Base-by-base conservation (phyloP, 2,329 filamentous ascomycete genomes). In the Ceratocystis diversiconidia region DNA sequence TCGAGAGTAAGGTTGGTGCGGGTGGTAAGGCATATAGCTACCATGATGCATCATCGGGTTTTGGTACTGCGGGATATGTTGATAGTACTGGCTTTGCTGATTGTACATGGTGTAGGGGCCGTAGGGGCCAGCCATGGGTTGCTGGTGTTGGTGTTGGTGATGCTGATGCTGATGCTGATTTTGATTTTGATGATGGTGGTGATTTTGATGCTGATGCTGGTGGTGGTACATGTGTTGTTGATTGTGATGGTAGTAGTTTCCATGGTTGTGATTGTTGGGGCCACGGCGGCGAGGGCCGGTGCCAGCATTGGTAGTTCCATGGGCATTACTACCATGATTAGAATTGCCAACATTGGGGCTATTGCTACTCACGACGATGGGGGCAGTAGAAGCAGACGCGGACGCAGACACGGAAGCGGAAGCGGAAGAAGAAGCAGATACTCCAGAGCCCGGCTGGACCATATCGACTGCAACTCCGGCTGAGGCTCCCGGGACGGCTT, bases 401-500 rank as follows among this genome's bases (percentile, higher is more conserved):
- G 46, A 12, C 36, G 36, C 36, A 36, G 36, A 36, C 36, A 12
- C 36, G 8, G 36, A 36, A 12, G 8, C 36, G 36, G 36, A 36
- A 36, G 36, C 36, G 36, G 36, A 36, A 36, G 36, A 36, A 36
- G 36, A 12, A 36, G 36, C 36, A 36, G 36, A 36, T 10, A 36
- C 28, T 41, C 46, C 61, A 50, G 50, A 67, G 64, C 68, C 71
- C 70, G 71, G 71, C 66, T 70, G 71, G 63, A 41, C 63, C 43
- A 67, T 67, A 32, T 67, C 66, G 48, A 52, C 28, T 30, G 41
- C 61, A 19, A 64, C 62, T 62, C 62, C 66, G 22, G 50, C 43
- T 61, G 65, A 41, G 60, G 73, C 75, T 73, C 77, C 78, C 72
- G 78, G 80, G 77, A 83, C 80, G 75, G 80, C 80, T 77, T 85